Percentiles rank a stretch among this genome's conserved stretches.
Evolutionary conservation across 768 basidiomycete genomes (phyloP).

Genomic region (Lactarius evosmus): DNA sequence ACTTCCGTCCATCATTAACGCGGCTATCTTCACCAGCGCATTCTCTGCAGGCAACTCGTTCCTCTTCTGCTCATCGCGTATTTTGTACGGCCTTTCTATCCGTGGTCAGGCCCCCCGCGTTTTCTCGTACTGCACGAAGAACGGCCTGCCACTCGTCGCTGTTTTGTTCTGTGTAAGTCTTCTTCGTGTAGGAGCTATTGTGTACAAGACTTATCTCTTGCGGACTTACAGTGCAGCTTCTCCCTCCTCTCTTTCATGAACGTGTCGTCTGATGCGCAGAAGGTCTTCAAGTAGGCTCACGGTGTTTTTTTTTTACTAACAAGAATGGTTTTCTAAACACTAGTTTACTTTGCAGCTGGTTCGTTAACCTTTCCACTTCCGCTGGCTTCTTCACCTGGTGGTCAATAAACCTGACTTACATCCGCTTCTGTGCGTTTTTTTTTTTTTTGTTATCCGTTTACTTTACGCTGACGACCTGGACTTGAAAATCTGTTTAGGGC

Average conservation of each 20-base stretch:
- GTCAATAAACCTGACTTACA: constrained; percentile 66
- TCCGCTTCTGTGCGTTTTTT: constrained; percentile 57
- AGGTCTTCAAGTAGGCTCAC: constrained; percentile 51
- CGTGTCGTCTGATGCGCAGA: constrained; percentile 51
- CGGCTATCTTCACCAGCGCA: constrained; percentile 63
- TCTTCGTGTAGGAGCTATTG: background rate
- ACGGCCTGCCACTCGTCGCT: constrained; percentile 49
- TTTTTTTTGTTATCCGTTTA: background rate
- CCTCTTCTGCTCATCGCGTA: constrained; percentile 52
- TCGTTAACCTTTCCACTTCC: constrained; percentile 64
- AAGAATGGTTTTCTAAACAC: background rate
- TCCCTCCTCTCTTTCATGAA: constrained; percentile 61
- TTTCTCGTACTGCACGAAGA: constrained; percentile 46
- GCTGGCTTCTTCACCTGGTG: constrained; percentile 70
- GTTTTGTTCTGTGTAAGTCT: constrained; percentile 34
- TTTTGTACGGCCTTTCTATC: constrained; percentile 39
- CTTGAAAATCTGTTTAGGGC: constrained; percentile 40
- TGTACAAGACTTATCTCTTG: constrained; percentile 4
- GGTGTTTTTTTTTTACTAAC: background rate
- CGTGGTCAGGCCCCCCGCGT: constrained; percentile 42
- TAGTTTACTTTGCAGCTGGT: constrained; percentile 47
- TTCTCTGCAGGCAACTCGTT: constrained; percentile 71
- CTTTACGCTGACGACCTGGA: constrained; percentile 2
- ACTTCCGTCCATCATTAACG: constrained; percentile 70
- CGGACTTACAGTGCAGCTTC: constrained; percentile 38